Conservation (phyloP, 345 rosid species). For the Heritiera littoralis region DNA sequence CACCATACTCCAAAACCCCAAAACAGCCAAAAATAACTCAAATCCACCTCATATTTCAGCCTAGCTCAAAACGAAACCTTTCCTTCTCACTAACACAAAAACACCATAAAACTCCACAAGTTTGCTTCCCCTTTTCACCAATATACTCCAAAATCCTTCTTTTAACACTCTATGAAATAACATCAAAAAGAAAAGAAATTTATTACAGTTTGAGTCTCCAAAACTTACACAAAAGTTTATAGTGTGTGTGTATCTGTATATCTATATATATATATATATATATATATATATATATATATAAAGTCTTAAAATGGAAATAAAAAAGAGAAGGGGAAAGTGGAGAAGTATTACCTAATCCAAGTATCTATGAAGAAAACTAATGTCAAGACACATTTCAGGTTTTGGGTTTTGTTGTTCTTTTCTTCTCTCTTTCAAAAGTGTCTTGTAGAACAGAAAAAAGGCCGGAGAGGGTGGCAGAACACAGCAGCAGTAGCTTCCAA, state of each 20-base stretch:
- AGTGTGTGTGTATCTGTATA: neutral
- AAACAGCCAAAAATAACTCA: neutral
- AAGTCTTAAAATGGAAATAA: slow-evolving; percentile 11
- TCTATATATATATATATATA: too few relatives aligned
- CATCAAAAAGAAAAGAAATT: neutral
- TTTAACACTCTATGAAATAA: neutral
- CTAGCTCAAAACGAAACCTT: slow-evolving; percentile 12
- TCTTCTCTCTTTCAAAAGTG: slow-evolving; percentile 18
- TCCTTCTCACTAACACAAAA: neutral
- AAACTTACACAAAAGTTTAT: neutral
- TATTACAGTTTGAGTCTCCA: too few relatives aligned
- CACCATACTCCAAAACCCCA: slow-evolving; percentile 18
- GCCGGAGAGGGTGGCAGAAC: slow-evolving; percentile 26
- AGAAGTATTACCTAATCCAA: slow-evolving; percentile 13
- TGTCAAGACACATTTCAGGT: neutral
- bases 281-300: neutral
- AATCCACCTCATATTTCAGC: slow-evolving; percentile 13
- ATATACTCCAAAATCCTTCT: slow-evolving; percentile 1
- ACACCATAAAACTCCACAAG: slow-evolving; percentile 3
- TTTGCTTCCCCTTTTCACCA: neutral
- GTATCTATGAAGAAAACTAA: neutral
- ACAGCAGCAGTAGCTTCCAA: slow-evolving; percentile 19
- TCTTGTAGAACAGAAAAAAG: slow-evolving; percentile 14
- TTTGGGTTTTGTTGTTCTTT: neutral
- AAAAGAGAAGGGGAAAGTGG: slow-evolving; percentile 34